These are phyloP conservation scores for Pythium insidiosum DNA, from an alignment of 352 stramenopile species.

Conservation along the genomic window DNA sequence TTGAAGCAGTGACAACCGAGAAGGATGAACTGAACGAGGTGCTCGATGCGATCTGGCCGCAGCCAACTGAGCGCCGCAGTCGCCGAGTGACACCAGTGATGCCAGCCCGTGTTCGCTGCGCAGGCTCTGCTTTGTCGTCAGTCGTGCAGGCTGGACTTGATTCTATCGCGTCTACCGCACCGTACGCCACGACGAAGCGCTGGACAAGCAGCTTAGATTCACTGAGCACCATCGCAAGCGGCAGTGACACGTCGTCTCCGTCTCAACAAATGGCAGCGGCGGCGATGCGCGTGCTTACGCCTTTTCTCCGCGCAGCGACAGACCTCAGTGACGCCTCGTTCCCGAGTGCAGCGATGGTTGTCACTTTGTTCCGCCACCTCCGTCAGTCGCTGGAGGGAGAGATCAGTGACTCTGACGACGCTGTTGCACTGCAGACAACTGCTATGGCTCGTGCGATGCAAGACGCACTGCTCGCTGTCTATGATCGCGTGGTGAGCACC, in stretches of 20 bases:
- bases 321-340: neutral
- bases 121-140: neutral
- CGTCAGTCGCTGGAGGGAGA: too few relatives aligned
- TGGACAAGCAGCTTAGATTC: too few relatives aligned
- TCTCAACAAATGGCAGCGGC: neutral
- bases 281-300: neutral
- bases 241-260: too few relatives aligned
- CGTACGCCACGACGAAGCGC: too few relatives aligned
- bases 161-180: too few relatives aligned
- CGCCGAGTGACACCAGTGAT: too few relatives aligned
- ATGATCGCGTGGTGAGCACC: neutral
- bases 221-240: too few relatives aligned
- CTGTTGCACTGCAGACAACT: too few relatives aligned
- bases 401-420: too few relatives aligned
- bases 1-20: neutral
- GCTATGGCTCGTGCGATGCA: neutral
- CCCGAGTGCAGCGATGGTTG: neutral
- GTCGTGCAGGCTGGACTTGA: neutral
- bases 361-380: neutral
- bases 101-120: neutral
- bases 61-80: too few relatives aligned
- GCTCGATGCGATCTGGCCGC: too few relatives aligned
- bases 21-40: neutral
- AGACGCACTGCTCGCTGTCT: neutral
- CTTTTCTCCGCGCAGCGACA: neutral